Evolutionary conservation across 768 basidiomycete species (phyloP).

Genomic region (Boletus bicolor): DNA sequence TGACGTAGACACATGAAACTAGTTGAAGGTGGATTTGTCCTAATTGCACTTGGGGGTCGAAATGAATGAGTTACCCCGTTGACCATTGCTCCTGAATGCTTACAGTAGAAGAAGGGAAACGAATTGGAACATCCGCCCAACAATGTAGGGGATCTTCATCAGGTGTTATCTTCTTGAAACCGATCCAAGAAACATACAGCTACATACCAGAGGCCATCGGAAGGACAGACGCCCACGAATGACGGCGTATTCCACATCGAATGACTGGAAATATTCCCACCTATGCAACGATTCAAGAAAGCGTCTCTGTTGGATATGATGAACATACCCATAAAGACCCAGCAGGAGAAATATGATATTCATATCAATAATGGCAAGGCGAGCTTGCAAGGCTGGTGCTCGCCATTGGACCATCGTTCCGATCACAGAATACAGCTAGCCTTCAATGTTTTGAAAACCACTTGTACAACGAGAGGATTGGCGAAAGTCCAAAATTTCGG

Average conservation of each 20-base stretch:
- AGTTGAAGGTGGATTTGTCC: not conserved
- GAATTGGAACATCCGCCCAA: slow-evolving; percentile 20
- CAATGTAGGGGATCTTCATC: slow-evolving; percentile 23
- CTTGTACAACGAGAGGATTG: not conserved
- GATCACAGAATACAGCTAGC: not conserved
- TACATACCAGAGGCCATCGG: slow-evolving; percentile 26
- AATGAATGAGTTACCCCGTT: not conserved
- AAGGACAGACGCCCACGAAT: slow-evolving; percentile 23
- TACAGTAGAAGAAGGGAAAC: slow-evolving; percentile 18
- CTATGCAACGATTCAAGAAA: slow-evolving; percentile 1
- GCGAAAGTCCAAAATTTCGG: no score
- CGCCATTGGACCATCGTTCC: slow-evolving; percentile 24
- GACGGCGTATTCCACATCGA: slow-evolving; percentile 23
- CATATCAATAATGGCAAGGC: not conserved
- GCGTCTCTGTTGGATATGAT: not conserved
- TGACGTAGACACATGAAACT: slow-evolving; percentile 17
- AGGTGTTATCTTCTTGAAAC: not conserved
- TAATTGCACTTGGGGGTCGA: slow-evolving; percentile 7
- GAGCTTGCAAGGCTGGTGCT: slow-evolving; percentile 1
- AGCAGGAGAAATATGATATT: slow-evolving; percentile 18
- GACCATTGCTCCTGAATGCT: not conserved
- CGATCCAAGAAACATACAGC: not conserved
- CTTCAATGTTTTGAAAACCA: not conserved
- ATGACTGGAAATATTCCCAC: slow-evolving; percentile 25
- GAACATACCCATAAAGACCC: slow-evolving; percentile 24